Evolutionary conservation across 2,329 filamentous ascomycete genomes (phyloP).

Genomic region (Fusarium sp.): DNA sequence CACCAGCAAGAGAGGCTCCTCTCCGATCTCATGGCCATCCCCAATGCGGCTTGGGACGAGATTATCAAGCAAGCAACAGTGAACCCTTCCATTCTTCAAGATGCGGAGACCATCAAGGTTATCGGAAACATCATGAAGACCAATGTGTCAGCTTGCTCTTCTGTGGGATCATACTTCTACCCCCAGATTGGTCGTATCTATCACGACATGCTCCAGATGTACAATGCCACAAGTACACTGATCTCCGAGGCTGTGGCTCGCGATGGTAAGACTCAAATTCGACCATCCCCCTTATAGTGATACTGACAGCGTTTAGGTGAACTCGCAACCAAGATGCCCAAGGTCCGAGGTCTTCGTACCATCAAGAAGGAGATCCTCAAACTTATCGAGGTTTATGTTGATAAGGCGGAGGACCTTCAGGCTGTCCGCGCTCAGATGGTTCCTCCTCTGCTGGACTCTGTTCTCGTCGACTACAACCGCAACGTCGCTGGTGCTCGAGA

Average conservation of each 20-base stretch:
- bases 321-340: constrained; percentile 96
- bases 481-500: constrained; percentile 97
- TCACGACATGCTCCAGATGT: constrained; percentile 99
- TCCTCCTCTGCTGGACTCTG: constrained; percentile 92
- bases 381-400: constrained; percentile 96
- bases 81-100: constrained; percentile 88
- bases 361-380: constrained; percentile 99
- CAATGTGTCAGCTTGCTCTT: constrained; percentile 97
- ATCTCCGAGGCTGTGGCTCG: constrained; percentile 92
- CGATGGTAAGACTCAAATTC: constrained; percentile 71
- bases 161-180: constrained; percentile 97
- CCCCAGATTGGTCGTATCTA: constrained; percentile 98
- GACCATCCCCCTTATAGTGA: constrained; percentile 27
- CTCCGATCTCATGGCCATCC: constrained; percentile 90
- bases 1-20: constrained; percentile 92
- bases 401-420: constrained; percentile 96
- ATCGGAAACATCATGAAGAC: constrained; percentile 99
- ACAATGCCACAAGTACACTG: constrained; percentile 93
- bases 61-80: constrained; percentile 91
- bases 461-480: constrained; percentile 95
- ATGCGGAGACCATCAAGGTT: constrained; percentile 96
- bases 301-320: constrained; percentile 70
- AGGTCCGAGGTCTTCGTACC: constrained; percentile 91
- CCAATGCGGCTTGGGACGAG: constrained; percentile 94
- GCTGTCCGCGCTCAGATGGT: constrained; percentile 95